Evolutionary conservation across 2,329 filamentous ascomycete species (phyloP), one percentile per base, ranked within the genome.

Genomic region (Teratosphaeria nubilosa): DNA sequence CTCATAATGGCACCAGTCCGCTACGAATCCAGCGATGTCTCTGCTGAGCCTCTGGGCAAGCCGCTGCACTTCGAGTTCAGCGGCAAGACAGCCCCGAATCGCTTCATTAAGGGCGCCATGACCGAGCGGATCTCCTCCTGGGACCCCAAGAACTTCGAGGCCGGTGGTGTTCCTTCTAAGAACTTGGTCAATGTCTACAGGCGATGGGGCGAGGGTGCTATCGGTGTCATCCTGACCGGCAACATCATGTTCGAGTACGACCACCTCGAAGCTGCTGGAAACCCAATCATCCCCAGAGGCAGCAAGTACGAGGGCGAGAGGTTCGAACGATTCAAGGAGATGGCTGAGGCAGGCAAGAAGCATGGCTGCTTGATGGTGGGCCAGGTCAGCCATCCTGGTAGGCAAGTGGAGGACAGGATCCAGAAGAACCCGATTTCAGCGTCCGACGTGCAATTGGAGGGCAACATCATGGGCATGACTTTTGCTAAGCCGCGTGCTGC

Each of bases 41-140:
- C 76, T 62, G 62, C 71, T 24, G 66, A 72, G 1, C 72, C 75
- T 10, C 62, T 78, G 59, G 76, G 69, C 55, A 67, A 77, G 63
- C 73, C 75, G n/a, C 69, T 78, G 54, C 64, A 73, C 32, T 78
- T 77, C 60, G 70, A 70, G 16, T 78, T 78, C 63, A 80, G 79
- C 50, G 77, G 78, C 55, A 77, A 75, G 58, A 80, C 77, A 1
- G 84, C 84, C 1, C 79, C 78, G 50, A 88, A 87, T 68, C 77
- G 84, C n/a, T 84, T 87, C 65, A 70, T 87, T 62, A 88, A 88
- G 70, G 83, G 76, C 5, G 81, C 86, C 50, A 87, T 88, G 85
- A 82, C 81, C 1, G 86, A 88, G 68, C 75, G 79, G 7, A 73
- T 87, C 14, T 81, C 83, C 0, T 82, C 79, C 5, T 88, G 82